Conservation (phyloP, 345 rosid genomes). For the Dovyalis caffra region DNA sequence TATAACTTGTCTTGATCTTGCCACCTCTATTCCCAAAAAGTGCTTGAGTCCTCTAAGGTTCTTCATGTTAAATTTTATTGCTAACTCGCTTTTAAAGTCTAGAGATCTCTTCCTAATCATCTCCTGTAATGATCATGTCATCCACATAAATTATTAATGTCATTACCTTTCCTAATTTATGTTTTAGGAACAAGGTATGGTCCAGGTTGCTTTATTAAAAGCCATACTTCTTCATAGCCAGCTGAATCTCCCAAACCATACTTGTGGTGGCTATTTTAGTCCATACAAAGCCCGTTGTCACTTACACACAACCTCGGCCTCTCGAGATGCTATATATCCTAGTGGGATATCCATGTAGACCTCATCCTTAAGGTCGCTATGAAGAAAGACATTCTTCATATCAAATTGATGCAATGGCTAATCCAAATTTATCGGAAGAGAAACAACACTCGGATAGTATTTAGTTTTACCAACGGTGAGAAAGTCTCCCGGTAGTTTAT, state of each 20-base stretch:
- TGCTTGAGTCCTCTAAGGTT: too few species aligned
- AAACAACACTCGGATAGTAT: neutral
- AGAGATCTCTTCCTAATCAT: too few species aligned
- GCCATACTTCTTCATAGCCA: neutral
- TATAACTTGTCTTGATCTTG: too few species aligned
- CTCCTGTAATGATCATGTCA: too few species aligned
- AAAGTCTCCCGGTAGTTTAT: neutral
- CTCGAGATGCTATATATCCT: neutral
- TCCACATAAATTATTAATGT: too few species aligned
- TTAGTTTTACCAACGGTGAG: neutral
- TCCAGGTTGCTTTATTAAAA: neutral
- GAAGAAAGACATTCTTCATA: too few species aligned
- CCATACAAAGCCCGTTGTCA: neutral
- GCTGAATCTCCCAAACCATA: neutral
- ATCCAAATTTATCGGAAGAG: neutral
- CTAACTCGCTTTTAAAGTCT: too few species aligned
- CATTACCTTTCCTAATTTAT: too few species aligned
- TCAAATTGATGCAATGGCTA: too few species aligned
- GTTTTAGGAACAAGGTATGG: neutral
- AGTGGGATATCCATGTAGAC: neutral
- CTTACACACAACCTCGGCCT: neutral
- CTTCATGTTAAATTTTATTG: too few species aligned
- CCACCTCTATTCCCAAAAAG: too few species aligned
- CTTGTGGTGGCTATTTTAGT: neutral
- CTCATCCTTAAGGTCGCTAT: too few species aligned